phyloP scores from a whole-genome alignment of 2,329 filamentous ascomycete species.

The Penicillium sclerotiorum region DNA sequence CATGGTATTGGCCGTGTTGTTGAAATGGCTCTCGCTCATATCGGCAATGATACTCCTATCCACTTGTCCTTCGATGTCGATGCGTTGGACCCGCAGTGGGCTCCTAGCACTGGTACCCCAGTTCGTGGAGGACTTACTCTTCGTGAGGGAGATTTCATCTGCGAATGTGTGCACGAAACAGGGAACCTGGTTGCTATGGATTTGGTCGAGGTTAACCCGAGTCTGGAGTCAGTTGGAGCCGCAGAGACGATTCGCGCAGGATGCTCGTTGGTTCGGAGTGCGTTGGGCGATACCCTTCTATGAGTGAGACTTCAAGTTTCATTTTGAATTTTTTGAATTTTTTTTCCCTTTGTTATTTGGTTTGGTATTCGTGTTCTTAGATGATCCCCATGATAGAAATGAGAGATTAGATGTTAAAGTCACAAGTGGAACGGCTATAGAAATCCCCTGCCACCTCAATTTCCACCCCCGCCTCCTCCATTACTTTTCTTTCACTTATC shows the following conservation, averaged over 20 bases:
- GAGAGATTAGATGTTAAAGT: too few relatives aligned
- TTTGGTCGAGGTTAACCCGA: slow-evolving; percentile 80
- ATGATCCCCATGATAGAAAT: neutral
- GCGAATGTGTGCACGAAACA: slow-evolving; percentile 80
- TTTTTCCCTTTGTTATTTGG: neutral
- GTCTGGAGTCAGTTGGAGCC: slow-evolving; percentile 69
- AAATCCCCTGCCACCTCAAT: slow-evolving; percentile 33
- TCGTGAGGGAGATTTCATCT: slow-evolving; percentile 95
- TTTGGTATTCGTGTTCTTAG: neutral
- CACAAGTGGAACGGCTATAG: slow-evolving; percentile 2
- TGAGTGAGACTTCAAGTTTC: too few relatives aligned
- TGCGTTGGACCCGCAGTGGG: slow-evolving; percentile 93
- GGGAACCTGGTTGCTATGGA: slow-evolving; percentile 79
- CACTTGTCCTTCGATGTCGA: slow-evolving; percentile 98
- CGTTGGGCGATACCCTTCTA: slow-evolving; percentile 85
- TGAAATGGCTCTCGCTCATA: slow-evolving; percentile 97
- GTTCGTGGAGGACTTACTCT: slow-evolving; percentile 91
- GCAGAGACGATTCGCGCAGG: slow-evolving; percentile 87
- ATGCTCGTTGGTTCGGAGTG: slow-evolving; percentile 87
- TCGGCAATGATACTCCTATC: slow-evolving; percentile 91
- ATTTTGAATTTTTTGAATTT: slow-evolving; percentile 33
- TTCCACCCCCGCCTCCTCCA: slow-evolving; percentile 21
- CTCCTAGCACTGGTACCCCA: slow-evolving; percentile 91
- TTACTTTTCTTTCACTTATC: slow-evolving; percentile 2
- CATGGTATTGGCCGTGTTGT: slow-evolving; percentile 94